phyloP scores from a whole-genome alignment of 805 yeast species.

The Priceomyces fermenticarens region DNA sequence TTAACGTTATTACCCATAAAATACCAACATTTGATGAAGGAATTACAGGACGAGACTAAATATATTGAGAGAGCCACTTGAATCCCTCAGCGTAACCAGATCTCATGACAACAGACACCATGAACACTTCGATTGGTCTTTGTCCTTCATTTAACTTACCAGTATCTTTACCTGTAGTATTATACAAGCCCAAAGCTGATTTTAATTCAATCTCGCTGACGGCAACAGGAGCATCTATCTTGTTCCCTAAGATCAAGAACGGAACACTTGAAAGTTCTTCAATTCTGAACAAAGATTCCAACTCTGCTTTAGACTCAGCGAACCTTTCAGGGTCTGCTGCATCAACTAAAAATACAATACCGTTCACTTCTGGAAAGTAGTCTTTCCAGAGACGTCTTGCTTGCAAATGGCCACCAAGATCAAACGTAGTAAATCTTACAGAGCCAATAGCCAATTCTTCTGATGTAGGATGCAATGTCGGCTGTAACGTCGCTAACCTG shows the following conservation, averaged over 20 bases:
- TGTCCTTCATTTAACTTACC: conserved; percentile 67
- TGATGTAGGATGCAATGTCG: conserved; percentile 97
- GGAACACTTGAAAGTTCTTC: conserved; percentile 91
- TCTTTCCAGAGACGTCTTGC: conserved; percentile 99
- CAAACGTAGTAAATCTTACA: conserved; percentile 96
- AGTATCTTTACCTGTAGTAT: conserved; percentile 77
- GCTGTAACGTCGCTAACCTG: conserved; percentile 95
- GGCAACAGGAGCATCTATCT: conserved; percentile 91
- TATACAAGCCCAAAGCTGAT: conserved; percentile 78
- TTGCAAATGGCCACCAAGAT: conserved; percentile 97
- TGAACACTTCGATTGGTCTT: conserved; percentile 93
- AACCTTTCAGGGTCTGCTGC: conserved; percentile 96
- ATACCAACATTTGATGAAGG: background rate
- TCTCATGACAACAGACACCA: conserved; percentile 98
- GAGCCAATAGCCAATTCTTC: conserved; percentile 97
- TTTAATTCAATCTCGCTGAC: conserved; percentile 93
- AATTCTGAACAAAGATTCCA: conserved; percentile 88
- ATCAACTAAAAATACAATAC: conserved; percentile 93
- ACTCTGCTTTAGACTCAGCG: conserved; percentile 90
- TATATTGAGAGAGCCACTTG: conserved; percentile 97
- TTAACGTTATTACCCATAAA: conserved; percentile 1
- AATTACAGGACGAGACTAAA: conserved; percentile 37
- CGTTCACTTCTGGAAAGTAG: conserved; percentile 98
- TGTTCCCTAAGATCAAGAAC: conserved; percentile 91
- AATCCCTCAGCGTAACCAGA: conserved; percentile 98